These are phyloP conservation scores for Aspergillus pseudonomiae DNA, from an alignment of 2,329 filamentous ascomycete genomes.

Conservation along the genomic window DNA sequence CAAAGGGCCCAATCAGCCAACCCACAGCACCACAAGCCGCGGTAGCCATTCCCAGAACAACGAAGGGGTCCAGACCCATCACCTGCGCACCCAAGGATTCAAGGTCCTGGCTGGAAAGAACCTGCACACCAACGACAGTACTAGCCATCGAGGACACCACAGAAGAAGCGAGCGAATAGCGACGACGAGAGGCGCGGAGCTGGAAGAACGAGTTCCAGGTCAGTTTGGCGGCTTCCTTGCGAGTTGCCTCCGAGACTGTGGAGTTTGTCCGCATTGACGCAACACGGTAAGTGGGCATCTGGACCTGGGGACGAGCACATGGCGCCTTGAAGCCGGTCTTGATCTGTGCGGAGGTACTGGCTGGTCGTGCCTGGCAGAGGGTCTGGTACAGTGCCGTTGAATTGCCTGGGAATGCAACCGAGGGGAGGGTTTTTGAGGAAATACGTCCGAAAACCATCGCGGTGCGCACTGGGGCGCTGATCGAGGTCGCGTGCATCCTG, in stretches of 20 bases:
- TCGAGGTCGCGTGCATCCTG: conserved; percentile 31
- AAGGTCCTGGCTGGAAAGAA: conserved; percentile 71
- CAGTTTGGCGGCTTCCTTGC: conserved; percentile 50
- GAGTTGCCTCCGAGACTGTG: conserved; percentile 30
- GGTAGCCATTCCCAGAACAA: conserved; percentile 80
- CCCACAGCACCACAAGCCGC: conserved; percentile 76
- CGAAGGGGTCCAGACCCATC: conserved; percentile 83
- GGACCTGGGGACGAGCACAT: conserved; percentile 14
- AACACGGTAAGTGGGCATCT: conserved; percentile 13
- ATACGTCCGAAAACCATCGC: conserved; percentile 33
- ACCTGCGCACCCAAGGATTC: conserved; percentile 67
- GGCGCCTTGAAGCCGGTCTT: conserved; percentile 18
- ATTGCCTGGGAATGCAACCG: conserved; percentile 26
- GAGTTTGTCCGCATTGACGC: conserved; percentile 31
- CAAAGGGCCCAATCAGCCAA: conserved; percentile 82
- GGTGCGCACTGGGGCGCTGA: conserved; percentile 38
- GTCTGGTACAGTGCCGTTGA: conserved; percentile 24
- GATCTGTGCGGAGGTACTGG: conserved; percentile 26
- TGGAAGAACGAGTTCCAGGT: conserved; percentile 94
- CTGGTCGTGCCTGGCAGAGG: conserved; percentile 28
- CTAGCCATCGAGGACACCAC: conserved; percentile 65
- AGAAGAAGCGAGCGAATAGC: conserved; percentile 80
- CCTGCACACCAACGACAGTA: conserved; percentile 54
- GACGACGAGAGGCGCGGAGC: conserved; percentile 80
- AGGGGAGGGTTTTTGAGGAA: conserved; percentile 25